These are phyloP conservation scores for Trametes sp. DNA, from an alignment of 1,284 basidiomycete genomes.

Conservation along the genomic window DNA sequence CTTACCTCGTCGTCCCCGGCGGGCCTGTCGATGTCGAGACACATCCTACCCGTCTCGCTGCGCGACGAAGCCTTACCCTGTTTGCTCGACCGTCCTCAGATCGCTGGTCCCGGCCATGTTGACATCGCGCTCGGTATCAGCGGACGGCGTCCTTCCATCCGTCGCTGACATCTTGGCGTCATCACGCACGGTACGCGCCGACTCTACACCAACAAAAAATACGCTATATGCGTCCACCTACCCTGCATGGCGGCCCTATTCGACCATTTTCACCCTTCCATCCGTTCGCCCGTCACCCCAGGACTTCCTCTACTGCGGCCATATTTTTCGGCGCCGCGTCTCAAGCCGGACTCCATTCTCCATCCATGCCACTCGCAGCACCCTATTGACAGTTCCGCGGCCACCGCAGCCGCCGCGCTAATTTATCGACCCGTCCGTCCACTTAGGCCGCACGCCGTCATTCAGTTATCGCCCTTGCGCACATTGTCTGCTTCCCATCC, in stretches of 20 bases:
- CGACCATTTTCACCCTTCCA: not conserved
- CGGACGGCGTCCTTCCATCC: not conserved
- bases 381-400: constrained; percentile 20
- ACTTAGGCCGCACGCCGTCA: constrained; percentile 26
- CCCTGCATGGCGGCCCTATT: constrained; percentile 1
- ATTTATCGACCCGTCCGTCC: constrained; percentile 30
- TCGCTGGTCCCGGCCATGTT: not conserved
- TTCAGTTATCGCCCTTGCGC: constrained; percentile 22
- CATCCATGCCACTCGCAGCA: constrained; percentile 7
- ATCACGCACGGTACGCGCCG: constrained; percentile 3
- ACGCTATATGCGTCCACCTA: constrained; percentile 13
- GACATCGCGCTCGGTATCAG: not conserved
- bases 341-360: not conserved
- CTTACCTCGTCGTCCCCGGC: constrained; percentile 24
- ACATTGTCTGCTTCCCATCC: not conserved
- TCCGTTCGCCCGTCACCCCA: not conserved
- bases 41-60: constrained; percentile 8
- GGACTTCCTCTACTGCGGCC: constrained; percentile 15
- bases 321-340: constrained; percentile 30
- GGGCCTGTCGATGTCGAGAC: constrained; percentile 14
- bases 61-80: not conserved
- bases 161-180: not conserved
- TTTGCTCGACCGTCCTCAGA: not conserved
- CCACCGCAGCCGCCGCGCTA: constrained; percentile 19
- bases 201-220: constrained; percentile 16